These are phyloP conservation scores for Albizia julibrissin DNA, from an alignment of 306 rosid genomes.

Conservation along the genomic window DNA sequence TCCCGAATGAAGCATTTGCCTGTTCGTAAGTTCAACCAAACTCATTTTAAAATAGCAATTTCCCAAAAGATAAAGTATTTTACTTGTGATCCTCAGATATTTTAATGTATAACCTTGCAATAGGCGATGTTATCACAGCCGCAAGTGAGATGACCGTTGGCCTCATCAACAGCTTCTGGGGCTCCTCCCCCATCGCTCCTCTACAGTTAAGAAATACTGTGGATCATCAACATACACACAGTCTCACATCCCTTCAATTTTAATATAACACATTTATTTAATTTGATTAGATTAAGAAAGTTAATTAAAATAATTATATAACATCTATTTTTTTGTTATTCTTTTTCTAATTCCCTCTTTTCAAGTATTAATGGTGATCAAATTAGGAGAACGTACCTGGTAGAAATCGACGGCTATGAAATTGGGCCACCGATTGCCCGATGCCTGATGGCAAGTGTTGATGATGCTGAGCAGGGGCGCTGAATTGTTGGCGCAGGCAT, in stretches of 20 bases:
- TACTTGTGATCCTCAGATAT: background rate
- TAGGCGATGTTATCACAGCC: constrained; percentile 71
- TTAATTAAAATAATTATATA: too few relatives aligned
- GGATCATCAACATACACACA: background rate
- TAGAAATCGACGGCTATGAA: constrained; percentile 73
- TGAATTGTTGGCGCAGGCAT: constrained; percentile 54
- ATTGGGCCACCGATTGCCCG: constrained; percentile 68
- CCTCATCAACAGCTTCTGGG: constrained; percentile 65
- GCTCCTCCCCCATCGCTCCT: constrained; percentile 75
- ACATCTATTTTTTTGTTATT: too few relatives aligned
- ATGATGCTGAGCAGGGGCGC: constrained; percentile 42
- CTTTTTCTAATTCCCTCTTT: too few relatives aligned
- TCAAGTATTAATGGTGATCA: too few relatives aligned
- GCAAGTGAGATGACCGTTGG: constrained; percentile 70
- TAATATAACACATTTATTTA: too few relatives aligned
- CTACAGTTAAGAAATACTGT: constrained; percentile 31
- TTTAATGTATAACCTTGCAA: constrained; percentile 55
- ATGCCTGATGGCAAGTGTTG: constrained; percentile 54
- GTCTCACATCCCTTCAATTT: too few relatives aligned
- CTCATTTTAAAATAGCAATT: background rate
- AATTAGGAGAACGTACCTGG: constrained; percentile 32
- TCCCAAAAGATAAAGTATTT: background rate
- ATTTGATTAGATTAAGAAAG: too few relatives aligned
- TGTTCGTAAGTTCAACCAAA: constrained; percentile 25
- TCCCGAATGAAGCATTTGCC: constrained; percentile 66